Evolutionary conservation across 129 eudicot genomes (phyloP).

Genomic region (Arctium lappa): DNA sequence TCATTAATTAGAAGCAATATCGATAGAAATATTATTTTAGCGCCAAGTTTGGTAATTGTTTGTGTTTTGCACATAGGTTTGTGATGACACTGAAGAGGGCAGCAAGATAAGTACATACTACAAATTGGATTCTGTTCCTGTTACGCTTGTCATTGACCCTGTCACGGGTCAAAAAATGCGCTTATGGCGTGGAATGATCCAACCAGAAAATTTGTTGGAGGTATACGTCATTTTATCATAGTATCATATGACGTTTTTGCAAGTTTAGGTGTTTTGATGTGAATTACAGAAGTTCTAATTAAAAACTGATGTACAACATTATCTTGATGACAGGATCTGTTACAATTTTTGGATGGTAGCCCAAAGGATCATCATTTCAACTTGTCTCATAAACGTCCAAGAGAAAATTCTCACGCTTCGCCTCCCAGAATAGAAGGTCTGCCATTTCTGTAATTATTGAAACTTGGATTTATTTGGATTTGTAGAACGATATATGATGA

Average conservation of each 20-base stretch:
- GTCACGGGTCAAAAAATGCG: slow-evolving; percentile 96
- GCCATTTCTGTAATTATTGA: background rate
- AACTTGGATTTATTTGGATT: background rate
- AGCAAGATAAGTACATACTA: slow-evolving; percentile 84
- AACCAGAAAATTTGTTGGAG: slow-evolving; percentile 83
- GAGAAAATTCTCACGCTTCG: slow-evolving; percentile 42
- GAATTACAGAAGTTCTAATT: too few relatives aligned
- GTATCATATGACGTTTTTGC: background rate
- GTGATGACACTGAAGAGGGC: slow-evolving; percentile 86
- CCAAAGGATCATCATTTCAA: slow-evolving; percentile 64
- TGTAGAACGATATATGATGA: background rate
- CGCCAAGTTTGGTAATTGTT: background rate
- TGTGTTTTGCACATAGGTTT: slow-evolving; percentile 39
- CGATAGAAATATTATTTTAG: background rate
- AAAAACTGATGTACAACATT: slow-evolving; percentile 8
- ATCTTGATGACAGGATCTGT: slow-evolving; percentile 50
- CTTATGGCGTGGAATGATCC: slow-evolving; percentile 93
- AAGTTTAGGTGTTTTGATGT: background rate
- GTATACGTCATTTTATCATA: slow-evolving; percentile 28
- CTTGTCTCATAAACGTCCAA: slow-evolving; percentile 62
- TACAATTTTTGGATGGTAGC: slow-evolving; percentile 74
- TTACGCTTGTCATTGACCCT: slow-evolving; percentile 80
- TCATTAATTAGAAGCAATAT: background rate
- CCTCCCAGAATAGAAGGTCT: slow-evolving; percentile 46
- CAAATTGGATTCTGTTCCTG: slow-evolving; percentile 69